These are phyloP conservation scores for Pichia sp. DNA, from an alignment of 1,139 yeast genomes.

Conservation along the genomic window DNA sequence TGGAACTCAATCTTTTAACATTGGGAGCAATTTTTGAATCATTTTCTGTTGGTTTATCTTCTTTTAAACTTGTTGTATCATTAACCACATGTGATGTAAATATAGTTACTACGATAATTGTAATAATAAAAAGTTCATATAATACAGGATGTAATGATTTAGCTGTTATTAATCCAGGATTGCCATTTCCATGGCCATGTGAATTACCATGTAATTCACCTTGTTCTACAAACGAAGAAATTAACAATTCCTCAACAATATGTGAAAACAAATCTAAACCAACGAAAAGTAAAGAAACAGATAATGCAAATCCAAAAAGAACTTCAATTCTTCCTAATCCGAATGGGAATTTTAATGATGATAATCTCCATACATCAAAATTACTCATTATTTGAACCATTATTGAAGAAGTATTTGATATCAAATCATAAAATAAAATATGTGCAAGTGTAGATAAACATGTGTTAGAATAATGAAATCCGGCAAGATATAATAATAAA, in stretches of 20 bases:
- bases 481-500: slow-evolving; percentile 52
- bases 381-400: slow-evolving; percentile 76
- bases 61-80: slow-evolving; percentile 10
- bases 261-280: slow-evolving; percentile 88
- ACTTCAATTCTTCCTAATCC: slow-evolving; percentile 88
- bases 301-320: slow-evolving; percentile 77
- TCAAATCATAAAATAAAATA: slow-evolving; percentile 76
- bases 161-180: slow-evolving; percentile 22
- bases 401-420: slow-evolving; percentile 67
- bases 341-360: slow-evolving; percentile 84
- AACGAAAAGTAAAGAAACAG: slow-evolving; percentile 80
- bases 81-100: slow-evolving; percentile 13
- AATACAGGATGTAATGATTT: slow-evolving; percentile 25
- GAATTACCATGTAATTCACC: slow-evolving; percentile 27
- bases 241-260: slow-evolving; percentile 67
- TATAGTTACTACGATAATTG: slow-evolving; percentile 26
- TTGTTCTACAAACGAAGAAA: slow-evolving; percentile 34
- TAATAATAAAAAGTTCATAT: slow-evolving; percentile 28
- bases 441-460: slow-evolving; percentile 80
- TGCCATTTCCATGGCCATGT: slow-evolving; percentile 29
- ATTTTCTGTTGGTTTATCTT: background rate
- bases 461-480: slow-evolving; percentile 50
- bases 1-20: slow-evolving; percentile 25
- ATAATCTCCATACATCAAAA: slow-evolving; percentile 84
- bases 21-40: slow-evolving; percentile 7